Evolutionary conservation across 352 stramenopile genomes (phyloP).

Genomic region (Pythium pyrilobum): DNA sequence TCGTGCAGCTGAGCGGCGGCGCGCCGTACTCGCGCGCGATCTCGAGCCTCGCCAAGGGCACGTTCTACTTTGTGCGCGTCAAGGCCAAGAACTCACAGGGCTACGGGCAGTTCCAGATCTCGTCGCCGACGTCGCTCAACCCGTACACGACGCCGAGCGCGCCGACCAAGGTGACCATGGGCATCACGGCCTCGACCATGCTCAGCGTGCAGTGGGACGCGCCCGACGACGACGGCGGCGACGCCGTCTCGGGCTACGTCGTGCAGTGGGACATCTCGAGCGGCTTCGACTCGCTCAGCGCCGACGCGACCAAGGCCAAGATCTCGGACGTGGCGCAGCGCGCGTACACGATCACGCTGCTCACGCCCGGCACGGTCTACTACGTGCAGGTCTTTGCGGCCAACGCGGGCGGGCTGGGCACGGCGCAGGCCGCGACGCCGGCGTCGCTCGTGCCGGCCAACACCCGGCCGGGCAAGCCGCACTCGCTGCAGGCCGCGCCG

Average conservation of each 20-base stretch:
- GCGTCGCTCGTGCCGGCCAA: conserved; percentile 43
- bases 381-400: conserved; percentile 88
- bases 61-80: conserved; percentile 70
- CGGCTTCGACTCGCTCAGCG: conserved; percentile 81
- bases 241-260: conserved; percentile 84
- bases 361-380: conserved; percentile 81
- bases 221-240: conserved; percentile 86
- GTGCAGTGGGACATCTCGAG: conserved; percentile 91
- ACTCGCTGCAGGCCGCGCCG: conserved; percentile 32
- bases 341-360: conserved; percentile 73
- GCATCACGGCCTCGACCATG: conserved; percentile 84
- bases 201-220: conserved; percentile 86
- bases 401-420: conserved; percentile 51
- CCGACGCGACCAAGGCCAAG: conserved; percentile 50
- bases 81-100: conserved; percentile 67
- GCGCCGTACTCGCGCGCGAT: conserved; percentile 58
- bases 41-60: conserved; percentile 53
- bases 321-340: conserved; percentile 56
- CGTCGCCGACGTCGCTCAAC: conserved; percentile 87
- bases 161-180: conserved; percentile 77
- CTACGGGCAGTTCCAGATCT: conserved; percentile 73
- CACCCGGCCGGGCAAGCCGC: conserved; percentile 61
- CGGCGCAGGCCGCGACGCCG: conserved; percentile 46
- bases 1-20: conserved; percentile 51
- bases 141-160: conserved; percentile 88